Evolutionary conservation across 495 filamentous ascomycete species (phyloP), one percentile per base, ranked within the genome.

Genomic region (Daldinia vernicosa): DNA sequence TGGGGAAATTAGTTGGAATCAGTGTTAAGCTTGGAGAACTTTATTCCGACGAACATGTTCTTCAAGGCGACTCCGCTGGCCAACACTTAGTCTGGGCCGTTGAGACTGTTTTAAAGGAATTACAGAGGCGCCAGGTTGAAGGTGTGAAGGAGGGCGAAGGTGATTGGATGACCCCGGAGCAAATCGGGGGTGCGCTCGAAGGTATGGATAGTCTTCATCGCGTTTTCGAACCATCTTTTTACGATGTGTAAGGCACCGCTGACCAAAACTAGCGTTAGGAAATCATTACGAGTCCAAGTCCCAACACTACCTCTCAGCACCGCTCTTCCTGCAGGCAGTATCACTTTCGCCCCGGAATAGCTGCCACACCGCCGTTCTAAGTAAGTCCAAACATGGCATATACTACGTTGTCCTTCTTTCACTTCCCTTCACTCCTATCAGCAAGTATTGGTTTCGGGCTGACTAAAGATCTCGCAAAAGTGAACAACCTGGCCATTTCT

Each of bases 271-370:
- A 89, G 91, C 90, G 4, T 84, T 98, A 26, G 95, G 86, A 19
- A 81, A 87, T 28, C 87, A 87, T 68, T 98, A 97, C 79, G 86
- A 88, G 65, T 80, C 81, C 50, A 88, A 88, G 71, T 82, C 89
- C 56, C 86, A 89, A 65, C 86, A 91, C 68, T 91, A 92, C 63
- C 88, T 97, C 7, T 91, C 95, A 15, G 85, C 92, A 28, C 94
- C 95, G n/a, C 82, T 98, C 37, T 97, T 92, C 76, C 85, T 98
- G 69, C 94, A 94, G 69, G 91, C 94, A 2, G 81, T 97, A 43
- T 81, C 88, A 30, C 75, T 95, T 26, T 96, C 92, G 74, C 74
- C 79, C 11, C 65, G 72, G 3, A 75, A 81, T n/a, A 84, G 79
- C 39, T 88, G 86, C 56, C 86, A 88, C 68, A 87, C 90, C 30